A percentile compares a stretch with the other conserved stretches of the same genome.
These are phyloP conservation scores for Arxiozyma heterogenica DNA, from an alignment of 1,139 yeast species.

Conservation along the genomic window DNA sequence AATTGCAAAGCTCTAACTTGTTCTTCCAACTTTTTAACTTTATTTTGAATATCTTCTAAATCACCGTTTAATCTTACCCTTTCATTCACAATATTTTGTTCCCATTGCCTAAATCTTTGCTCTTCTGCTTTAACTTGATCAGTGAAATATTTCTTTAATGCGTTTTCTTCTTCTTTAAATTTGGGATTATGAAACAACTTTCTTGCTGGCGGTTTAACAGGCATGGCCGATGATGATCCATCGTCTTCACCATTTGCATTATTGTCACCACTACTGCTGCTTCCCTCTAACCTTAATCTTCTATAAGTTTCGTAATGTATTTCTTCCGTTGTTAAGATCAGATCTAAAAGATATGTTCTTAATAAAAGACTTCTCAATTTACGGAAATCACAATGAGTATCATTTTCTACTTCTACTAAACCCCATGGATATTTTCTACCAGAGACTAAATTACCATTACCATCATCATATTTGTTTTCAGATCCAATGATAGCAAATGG, in stretches of 20 bases:
- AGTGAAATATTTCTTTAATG: conserved; percentile 89
- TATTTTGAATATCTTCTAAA: conserved; percentile 75
- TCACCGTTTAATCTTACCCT: conserved; percentile 91
- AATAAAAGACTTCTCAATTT: conserved; percentile 79
- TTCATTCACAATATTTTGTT: conserved; percentile 87
- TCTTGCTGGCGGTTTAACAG: conserved; percentile 32
- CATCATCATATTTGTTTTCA: conserved; percentile 71
- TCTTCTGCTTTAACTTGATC: conserved; percentile 97
- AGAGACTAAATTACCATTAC: conserved; percentile 66
- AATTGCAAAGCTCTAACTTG: conserved; percentile 62
- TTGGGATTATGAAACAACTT: conserved; percentile 65
- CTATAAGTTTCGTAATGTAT: conserved; percentile 86
- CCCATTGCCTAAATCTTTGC: conserved; percentile 97
- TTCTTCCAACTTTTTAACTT: conserved; percentile 63
- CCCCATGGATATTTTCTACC: conserved; percentile 99
- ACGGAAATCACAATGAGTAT: conserved; percentile 89
- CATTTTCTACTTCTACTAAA: conserved; percentile 92
- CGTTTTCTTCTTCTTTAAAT: conserved; percentile 92
- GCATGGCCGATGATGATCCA: conserved; percentile 16
- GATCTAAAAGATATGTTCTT: conserved; percentile 90
- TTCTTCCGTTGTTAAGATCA: conserved; percentile 83
- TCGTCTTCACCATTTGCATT: conserved; percentile 8
- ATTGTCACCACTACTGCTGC: conserved; percentile 32
- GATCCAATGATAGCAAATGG: conserved; percentile 93
- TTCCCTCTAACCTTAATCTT: conserved; percentile 61